These are phyloP conservation scores for Wickerhamiella infanticola DNA, from an alignment of 1,139 yeast species.

Conservation along the genomic window DNA sequence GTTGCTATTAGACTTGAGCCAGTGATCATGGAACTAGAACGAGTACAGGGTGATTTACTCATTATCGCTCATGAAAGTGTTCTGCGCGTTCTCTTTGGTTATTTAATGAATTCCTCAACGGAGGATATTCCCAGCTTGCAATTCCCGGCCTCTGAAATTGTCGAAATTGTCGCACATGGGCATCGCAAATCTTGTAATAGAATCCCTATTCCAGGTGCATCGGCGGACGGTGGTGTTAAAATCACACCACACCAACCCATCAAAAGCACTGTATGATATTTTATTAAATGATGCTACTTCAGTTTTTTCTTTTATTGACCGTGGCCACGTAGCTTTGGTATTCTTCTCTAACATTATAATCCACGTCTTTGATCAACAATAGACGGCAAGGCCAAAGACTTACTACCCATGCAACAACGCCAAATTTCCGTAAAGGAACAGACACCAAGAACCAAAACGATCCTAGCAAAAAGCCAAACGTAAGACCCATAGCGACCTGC, in stretches of 20 bases:
- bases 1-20: slow-evolving; percentile 92
- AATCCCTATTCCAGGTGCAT: slow-evolving; percentile 20
- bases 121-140: slow-evolving; percentile 65
- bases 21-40: slow-evolving; percentile 77
- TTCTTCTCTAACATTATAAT: slow-evolving; percentile 24
- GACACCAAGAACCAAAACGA: slow-evolving; percentile 40
- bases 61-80: slow-evolving; percentile 91
- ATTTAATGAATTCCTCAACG: slow-evolving; percentile 82
- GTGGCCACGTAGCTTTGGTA: slow-evolving; percentile 8
- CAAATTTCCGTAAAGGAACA: slow-evolving; percentile 27
- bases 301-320: too few species aligned
- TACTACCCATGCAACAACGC: slow-evolving; percentile 23
- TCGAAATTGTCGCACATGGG: slow-evolving; percentile 79
- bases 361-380: slow-evolving; percentile 26
- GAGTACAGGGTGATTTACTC: slow-evolving; percentile 74
- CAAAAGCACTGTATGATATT: too few species aligned
- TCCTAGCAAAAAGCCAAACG: slow-evolving; percentile 48
- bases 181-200: slow-evolving; percentile 60
- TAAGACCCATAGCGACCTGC: slow-evolving; percentile 63
- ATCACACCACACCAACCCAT: too few species aligned
- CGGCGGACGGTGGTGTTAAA: not conserved
- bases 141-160: slow-evolving; percentile 68
- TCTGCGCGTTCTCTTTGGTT: slow-evolving; percentile 77
- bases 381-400: slow-evolving; percentile 21
- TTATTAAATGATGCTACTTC: not conserved